A percentile compares a stretch with the other conserved stretches of the same genome.
Conservation (phyloP, 2,329 filamentous ascomycete genomes). For the Monosporascus sp. region DNA sequence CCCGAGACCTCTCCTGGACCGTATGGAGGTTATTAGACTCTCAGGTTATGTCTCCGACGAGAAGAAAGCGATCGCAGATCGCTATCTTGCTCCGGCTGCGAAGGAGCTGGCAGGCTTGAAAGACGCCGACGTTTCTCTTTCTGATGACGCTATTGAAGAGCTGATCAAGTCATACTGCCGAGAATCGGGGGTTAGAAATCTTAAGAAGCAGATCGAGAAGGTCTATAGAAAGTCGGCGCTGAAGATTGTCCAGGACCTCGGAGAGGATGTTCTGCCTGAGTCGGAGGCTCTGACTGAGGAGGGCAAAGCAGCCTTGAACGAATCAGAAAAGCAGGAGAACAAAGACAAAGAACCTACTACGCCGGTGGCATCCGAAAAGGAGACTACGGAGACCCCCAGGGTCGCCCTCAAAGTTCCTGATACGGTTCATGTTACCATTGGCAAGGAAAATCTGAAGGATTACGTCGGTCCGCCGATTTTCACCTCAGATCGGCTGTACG, state of each 20-base stretch:
- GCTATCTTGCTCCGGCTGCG: conserved; percentile 88
- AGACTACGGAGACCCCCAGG: conserved; percentile 66
- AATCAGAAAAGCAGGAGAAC: conserved; percentile 64
- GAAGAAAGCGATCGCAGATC: conserved; percentile 97
- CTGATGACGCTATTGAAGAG: conserved; percentile 84
- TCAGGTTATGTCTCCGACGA: conserved; percentile 97
- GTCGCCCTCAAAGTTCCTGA: conserved; percentile 79
- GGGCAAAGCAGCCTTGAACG: conserved; percentile 71
- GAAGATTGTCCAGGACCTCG: conserved; percentile 93
- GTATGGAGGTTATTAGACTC: conserved; percentile 96
- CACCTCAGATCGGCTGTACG: conserved; percentile 92
- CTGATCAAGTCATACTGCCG: conserved; percentile 98
- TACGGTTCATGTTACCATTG: conserved; percentile 77
- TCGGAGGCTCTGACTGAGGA: conserved; percentile 78
- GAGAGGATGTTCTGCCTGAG: conserved; percentile 77
- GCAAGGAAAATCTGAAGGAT: conserved; percentile 87
- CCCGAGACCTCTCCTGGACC: conserved; percentile 83
- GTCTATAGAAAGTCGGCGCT: conserved; percentile 95
- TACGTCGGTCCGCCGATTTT: conserved; percentile 96
- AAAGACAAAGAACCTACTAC: conserved; percentile 27
- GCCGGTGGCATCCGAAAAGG: conserved; percentile 46
- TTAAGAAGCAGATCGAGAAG: conserved; percentile 99
- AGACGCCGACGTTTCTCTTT: conserved; percentile 82
- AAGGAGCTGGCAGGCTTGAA: conserved; percentile 89
- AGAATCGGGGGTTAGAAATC: conserved; percentile 91